Evolutionary conservation across 2,329 filamentous ascomycete genomes (phyloP), one percentile per base, ranked within the genome.

Genomic region (Aspergillus quadrilineatus): DNA sequence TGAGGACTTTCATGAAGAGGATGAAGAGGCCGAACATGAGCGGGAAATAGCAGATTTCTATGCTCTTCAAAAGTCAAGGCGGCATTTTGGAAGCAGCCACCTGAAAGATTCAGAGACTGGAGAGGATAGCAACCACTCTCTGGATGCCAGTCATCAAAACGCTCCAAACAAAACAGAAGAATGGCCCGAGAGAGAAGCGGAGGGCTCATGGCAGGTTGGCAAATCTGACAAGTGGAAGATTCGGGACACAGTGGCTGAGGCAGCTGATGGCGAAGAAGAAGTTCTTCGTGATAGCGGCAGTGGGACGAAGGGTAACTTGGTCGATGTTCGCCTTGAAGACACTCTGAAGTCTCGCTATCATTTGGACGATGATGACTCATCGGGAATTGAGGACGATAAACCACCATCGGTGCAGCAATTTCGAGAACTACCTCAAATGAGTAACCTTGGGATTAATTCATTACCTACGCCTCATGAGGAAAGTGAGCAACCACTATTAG

Each of bases 41-140:
- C 81, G 92, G 53, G 93, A 97, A 69, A 90, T 93, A 34, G 92
- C 92, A n/a, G 94, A 97, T 74, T 87, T 94, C 63, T 95, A 92
- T 74, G 93, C 93, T 5, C 79, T 99, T 56, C 92, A 97, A 73
- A 84, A 89, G 65, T 97, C 93, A 63, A 85, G 94, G 64, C 85
- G 92, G 46, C 90, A 96, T 57, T 93, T 97, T 69, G 90, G 91
- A 12, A 87, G 88, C 12, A 91, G 89, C 73, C 86, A 89, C 64
- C 77, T 97, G 49, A 90, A 89, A 37, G 92, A 96, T 63, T 96
- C 89, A 2, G 92, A 95, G 65, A 85, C 89, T 2, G 92, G 94
- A 50, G 86, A 89, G 42, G 87, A 88, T 51, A 87, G 88, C 52
- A 85, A 81, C 65, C 77, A 76, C 34, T 51, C 50, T 45, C 83